Evolutionary conservation across 768 basidiomycete species (phyloP).

Genomic region (Panellus pusillus): DNA sequence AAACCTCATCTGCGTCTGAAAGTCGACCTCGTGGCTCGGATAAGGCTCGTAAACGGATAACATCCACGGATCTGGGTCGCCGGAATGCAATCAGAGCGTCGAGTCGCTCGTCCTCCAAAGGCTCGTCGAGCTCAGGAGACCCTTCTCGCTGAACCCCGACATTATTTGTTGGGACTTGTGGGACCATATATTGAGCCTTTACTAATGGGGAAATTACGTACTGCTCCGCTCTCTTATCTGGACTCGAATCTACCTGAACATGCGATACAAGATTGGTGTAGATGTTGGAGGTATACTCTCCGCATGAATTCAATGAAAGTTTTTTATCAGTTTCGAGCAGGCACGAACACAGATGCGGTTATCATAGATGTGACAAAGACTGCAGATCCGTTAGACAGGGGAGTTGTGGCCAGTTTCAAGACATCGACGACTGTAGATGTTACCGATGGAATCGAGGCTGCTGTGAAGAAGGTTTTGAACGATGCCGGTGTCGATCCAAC

Average conservation of each 20-base stretch:
- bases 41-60: neutral
- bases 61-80: neutral
- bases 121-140: neutral
- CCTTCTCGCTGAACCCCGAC: neutral
- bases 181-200: too few species aligned
- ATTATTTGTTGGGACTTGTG: neutral
- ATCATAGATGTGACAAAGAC: slow-evolving; percentile 31
- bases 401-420: slow-evolving; percentile 45
- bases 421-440: slow-evolving; percentile 57
- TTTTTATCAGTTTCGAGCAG: slow-evolving; percentile 18
- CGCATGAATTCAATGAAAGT: neutral
- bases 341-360: slow-evolving; percentile 37
- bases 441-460: slow-evolving; percentile 57
- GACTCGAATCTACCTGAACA: too few species aligned
- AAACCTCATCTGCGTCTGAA: neutral
- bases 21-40: neutral
- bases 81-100: slow-evolving; percentile 4
- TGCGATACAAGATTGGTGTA: slow-evolving; percentile 31
- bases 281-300: slow-evolving; percentile 31
- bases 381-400: slow-evolving; percentile 29
- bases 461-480: slow-evolving; percentile 46
- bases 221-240: too few species aligned
- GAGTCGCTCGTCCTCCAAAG: neutral
- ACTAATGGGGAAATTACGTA: too few species aligned
- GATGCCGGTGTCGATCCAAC: slow-evolving; percentile 32